Evolutionary conservation across 495 filamentous ascomycete species (phyloP).

Genomic region (Xylaria bambusicola): DNA sequence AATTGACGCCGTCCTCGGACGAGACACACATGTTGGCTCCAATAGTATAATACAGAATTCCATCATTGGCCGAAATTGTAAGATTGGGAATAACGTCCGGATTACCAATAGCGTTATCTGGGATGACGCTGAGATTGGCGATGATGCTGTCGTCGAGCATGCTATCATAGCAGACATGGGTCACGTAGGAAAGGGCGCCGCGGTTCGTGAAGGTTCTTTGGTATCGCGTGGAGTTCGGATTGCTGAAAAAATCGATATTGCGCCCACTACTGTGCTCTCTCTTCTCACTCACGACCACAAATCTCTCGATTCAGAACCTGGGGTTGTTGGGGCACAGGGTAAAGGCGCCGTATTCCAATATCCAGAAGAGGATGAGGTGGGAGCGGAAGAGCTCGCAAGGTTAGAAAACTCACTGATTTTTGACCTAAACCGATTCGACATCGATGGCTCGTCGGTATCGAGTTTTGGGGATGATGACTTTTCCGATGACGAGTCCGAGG

Average conservation of each 20-base stretch:
- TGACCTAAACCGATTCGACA: conserved; percentile 63
- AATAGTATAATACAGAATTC: conserved; percentile 68
- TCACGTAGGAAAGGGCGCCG: conserved; percentile 69
- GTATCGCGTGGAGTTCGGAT: conserved; percentile 79
- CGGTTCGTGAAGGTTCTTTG: conserved; percentile 69
- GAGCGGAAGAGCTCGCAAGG: conserved; percentile 38
- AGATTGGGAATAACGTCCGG: conserved; percentile 78
- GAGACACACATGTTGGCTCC: conserved; percentile 72
- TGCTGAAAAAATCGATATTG: conserved; percentile 50
- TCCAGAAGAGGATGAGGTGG: conserved; percentile 52
- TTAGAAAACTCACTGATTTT: conserved; percentile 62
- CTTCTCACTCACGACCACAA: conserved; percentile 37
- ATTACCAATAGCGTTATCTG: conserved; percentile 87
- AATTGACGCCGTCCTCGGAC: conserved; percentile 71
- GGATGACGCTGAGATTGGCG: conserved; percentile 76
- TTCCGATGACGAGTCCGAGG: conserved; percentile 39
- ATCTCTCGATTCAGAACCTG: conserved; percentile 52
- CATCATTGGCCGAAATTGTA: conserved; percentile 78
- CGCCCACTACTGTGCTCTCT: conserved; percentile 38
- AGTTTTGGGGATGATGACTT: conserved; percentile 46
- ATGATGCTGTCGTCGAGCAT: conserved; percentile 66
- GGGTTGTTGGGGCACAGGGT: conserved; percentile 58
- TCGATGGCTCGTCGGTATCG: conserved; percentile 80
- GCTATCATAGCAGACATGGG: conserved; percentile 76
- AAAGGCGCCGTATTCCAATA: conserved; percentile 54